Evolutionary conservation across 306 rosid species (phyloP), one percentile per base, ranked within the genome.

Genomic region (Ochetophila trinervis): DNA sequence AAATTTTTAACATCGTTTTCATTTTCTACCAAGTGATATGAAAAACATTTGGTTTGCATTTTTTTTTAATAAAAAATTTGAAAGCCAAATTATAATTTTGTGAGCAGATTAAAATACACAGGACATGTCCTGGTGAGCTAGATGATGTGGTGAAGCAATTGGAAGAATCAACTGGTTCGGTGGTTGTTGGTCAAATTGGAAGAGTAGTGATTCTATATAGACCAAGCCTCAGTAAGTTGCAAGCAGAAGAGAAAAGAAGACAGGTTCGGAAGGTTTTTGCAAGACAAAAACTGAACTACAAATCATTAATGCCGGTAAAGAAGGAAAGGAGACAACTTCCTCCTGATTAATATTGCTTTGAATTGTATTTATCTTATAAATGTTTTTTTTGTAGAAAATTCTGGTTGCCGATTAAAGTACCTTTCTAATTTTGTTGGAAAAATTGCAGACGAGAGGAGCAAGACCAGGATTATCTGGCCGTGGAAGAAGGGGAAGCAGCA

Each of bases 111-210:
- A 92, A 92, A 78, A 73, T 92, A 71, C 93, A 87, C 60, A 67
- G 88, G 66, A 87, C 87, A 62, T 92, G 98, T 71, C 95, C 96
- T 0, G 91, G 86, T 54, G 98, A 89, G 83, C 78, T 89, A 53
- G 95, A 84, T 6, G 95, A 89, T 67, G 86, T 64, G 51, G 87
- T 87, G 58, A 82, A 73, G 84, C 89, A 79, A 68, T 62, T 87
- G 73, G 91, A 85, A 79, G 81, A 81, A 71, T 63, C 76, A 71
- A 87, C 95, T 19, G 84, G 91, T 61, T 89, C 95, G 0, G 96
- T 89, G 75, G 82, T 87, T 44, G 88, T 89, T 20, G 77, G 86
- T 56, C 78, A 76, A 67, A 85, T 89, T 65, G 98, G 98, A 59
- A 79, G 96, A 74, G 89, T 96, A 18, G 68, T 87, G 58, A 85